A percentile compares a stretch with the other conserved stretches of the same genome.
Evolutionary conservation across 257 asterid genomes (phyloP).

Genomic region (Agastache rugosa): DNA sequence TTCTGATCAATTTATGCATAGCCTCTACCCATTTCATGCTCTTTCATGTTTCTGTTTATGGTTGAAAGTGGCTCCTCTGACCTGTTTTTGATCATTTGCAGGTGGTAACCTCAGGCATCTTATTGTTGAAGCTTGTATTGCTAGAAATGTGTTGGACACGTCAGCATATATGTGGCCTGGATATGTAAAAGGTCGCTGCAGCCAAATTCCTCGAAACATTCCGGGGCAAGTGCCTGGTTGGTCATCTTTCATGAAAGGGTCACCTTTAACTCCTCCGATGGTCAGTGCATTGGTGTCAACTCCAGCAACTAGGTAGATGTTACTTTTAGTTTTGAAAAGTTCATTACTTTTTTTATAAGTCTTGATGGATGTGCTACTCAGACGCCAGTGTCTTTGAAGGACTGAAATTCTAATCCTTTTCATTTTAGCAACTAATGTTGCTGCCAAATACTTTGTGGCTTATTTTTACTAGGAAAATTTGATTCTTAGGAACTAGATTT

Average conservation of each 20-base stretch:
- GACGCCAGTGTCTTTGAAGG: not conserved
- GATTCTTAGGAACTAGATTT: conserved; percentile 23
- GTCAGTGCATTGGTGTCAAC: conserved; percentile 78
- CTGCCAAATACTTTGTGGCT: conserved; percentile 10
- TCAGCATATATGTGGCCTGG: conserved; percentile 98
- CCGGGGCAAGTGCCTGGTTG: conserved; percentile 84
- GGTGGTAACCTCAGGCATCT: conserved; percentile 93
- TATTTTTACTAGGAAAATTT: conserved; percentile 25
- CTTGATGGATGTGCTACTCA: conserved; percentile 15
- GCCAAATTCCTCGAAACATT: conserved; percentile 77
- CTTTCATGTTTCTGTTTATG: conserved; percentile 13
- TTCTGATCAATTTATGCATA: not conserved
- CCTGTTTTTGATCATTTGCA: conserved; percentile 42
- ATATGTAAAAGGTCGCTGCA: conserved; percentile 81
- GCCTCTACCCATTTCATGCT: conserved; percentile 12
- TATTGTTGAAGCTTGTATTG: conserved; percentile 96
- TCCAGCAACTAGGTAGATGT: conserved; percentile 91
- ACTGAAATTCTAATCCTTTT: conserved; percentile 11
- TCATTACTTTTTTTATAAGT: conserved; percentile 16
- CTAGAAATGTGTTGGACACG: conserved; percentile 88
- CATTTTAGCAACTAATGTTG: conserved; percentile 21
- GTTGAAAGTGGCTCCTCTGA: conserved; percentile 26
- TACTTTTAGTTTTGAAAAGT: conserved; percentile 33
- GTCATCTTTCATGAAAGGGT: conserved; percentile 88
- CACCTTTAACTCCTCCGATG: conserved; percentile 78